These are phyloP conservation scores for Xylaria castorea DNA, from an alignment of 495 filamentous ascomycete species.

Conservation along the genomic window DNA sequence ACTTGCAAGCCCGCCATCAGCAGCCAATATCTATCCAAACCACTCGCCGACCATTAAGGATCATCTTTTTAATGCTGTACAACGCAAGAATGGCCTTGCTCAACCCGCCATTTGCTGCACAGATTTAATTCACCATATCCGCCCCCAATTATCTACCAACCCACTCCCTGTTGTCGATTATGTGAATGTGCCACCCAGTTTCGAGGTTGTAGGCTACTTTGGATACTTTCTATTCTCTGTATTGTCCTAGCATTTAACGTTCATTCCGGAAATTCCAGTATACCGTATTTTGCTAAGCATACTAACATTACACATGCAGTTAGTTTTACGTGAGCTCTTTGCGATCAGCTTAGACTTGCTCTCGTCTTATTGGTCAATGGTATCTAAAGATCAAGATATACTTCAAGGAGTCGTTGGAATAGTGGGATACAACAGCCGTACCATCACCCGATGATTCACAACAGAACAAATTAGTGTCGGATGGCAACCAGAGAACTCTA, in stretches of 20 bases:
- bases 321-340: not conserved
- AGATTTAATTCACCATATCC: not conserved
- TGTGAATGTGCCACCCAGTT: not conserved
- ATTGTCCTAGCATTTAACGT: not conserved
- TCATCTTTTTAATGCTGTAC: conserved; percentile 1
- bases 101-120: not conserved
- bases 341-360: not conserved
- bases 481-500: not conserved
- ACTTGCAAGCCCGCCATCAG: not conserved
- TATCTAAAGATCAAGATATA: not conserved
- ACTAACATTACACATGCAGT: not conserved
- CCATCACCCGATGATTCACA: not conserved
- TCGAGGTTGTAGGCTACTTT: not conserved
- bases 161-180: not conserved
- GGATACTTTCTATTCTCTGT: not conserved
- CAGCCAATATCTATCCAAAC: not conserved
- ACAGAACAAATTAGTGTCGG: not conserved
- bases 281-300: not conserved
- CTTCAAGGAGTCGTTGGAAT: not conserved
- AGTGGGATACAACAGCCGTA: not conserved
- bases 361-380: not conserved
- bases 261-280: not conserved
- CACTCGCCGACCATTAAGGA: not conserved
- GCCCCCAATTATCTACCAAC: not conserved
- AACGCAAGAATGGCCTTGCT: not conserved